Evolutionary conservation across 306 rosid genomes (phyloP).

Genomic region (Abrus precatorius): DNA sequence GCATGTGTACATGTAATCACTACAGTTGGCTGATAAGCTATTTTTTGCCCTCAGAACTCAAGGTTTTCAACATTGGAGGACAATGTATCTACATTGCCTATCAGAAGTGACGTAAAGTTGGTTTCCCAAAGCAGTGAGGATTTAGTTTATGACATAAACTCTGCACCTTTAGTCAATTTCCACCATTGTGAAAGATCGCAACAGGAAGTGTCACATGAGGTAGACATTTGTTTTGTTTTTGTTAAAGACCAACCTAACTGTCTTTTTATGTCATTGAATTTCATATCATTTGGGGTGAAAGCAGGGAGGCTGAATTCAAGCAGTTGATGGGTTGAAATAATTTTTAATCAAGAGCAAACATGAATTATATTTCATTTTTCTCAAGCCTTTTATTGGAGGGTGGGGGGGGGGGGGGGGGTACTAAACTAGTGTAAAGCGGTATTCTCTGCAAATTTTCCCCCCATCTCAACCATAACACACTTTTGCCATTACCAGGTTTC

Average conservation of each 20-base stretch:
- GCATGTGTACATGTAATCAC: constrained; percentile 4
- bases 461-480: background rate
- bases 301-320: background rate
- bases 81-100: constrained; percentile 55
- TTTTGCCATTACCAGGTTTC: constrained; percentile 12
- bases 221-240: constrained; percentile 47
- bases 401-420: too few relatives aligned
- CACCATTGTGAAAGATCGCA: constrained; percentile 81
- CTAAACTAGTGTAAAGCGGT: background rate
- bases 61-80: constrained; percentile 55
- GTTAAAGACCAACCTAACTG: constrained; percentile 1
- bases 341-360: constrained; percentile 1
- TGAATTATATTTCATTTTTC: constrained; percentile 15
- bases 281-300: constrained; percentile 28
- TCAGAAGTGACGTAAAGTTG: constrained; percentile 67
- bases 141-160: constrained; percentile 65
- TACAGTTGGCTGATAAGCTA: constrained; percentile 36
- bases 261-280: constrained; percentile 5
- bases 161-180: constrained; percentile 77
- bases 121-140: constrained; percentile 61
- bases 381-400: background rate
- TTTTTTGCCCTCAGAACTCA: constrained; percentile 63
- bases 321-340: background rate
- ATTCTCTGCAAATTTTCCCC: background rate
- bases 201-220: constrained; percentile 73